Evolutionary conservation across 306 rosid genomes (phyloP).

Genomic region (Rubus idaeus): DNA sequence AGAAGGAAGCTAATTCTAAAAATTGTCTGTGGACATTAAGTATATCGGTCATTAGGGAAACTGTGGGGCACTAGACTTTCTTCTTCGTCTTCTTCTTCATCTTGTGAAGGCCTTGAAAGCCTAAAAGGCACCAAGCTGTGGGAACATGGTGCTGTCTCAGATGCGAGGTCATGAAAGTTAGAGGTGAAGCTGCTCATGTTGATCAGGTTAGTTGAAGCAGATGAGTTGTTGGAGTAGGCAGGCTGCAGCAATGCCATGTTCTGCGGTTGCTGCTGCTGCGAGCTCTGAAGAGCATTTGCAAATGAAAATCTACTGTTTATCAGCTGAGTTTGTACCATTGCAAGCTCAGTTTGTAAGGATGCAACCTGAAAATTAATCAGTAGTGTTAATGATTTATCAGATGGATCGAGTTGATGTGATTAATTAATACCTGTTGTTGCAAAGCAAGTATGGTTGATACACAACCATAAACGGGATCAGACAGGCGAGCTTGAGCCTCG

Average conservation of each 20-base stretch:
- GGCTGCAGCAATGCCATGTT: conserved; percentile 37
- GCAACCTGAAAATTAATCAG: conserved; percentile 49
- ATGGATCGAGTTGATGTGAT: not conserved
- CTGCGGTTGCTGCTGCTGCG: conserved; percentile 32
- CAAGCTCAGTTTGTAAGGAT: conserved; percentile 55
- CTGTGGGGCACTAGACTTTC: conserved; percentile 43
- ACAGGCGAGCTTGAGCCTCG: conserved; percentile 80
- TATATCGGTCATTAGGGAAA: conserved; percentile 26
- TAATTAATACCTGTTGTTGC: conserved; percentile 63
- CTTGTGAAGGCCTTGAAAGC: conserved; percentile 36
- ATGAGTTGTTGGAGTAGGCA: conserved; percentile 63
- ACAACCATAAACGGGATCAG: conserved; percentile 78
- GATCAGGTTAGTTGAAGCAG: conserved; percentile 49
- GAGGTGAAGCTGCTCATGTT: conserved; percentile 38
- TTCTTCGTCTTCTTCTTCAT: conserved; percentile 56
- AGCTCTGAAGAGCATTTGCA: conserved; percentile 44
- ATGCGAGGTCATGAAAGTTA: conserved; percentile 39
- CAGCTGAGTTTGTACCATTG: conserved; percentile 52
- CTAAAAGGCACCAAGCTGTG: conserved; percentile 53
- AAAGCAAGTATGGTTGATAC: conserved; percentile 62
- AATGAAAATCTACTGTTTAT: conserved; percentile 49
- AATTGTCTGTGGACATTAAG: not conserved
- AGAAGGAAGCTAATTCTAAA: not conserved
- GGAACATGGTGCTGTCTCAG: conserved; percentile 40
- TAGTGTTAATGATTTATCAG: not conserved